Conservation (phyloP, 139 green algal species). For the Chlamydomonas sp. region DNA sequence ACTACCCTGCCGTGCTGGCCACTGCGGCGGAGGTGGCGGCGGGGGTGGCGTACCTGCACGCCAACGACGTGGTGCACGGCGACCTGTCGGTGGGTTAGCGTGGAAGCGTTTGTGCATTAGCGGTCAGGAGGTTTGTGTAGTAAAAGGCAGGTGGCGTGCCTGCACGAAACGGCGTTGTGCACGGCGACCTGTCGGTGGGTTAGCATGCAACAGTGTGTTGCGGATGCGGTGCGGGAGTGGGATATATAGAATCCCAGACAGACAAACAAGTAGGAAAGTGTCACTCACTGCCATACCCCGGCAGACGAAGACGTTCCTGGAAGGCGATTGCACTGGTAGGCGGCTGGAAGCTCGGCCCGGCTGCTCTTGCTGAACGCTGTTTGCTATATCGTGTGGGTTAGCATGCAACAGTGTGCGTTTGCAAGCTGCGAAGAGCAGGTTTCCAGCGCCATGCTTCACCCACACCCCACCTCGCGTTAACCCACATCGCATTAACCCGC, state of each 20-base stretch:
- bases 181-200: conserved; percentile 73
- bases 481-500: not conserved
- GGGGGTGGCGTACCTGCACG: conserved; percentile 63
- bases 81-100: conserved; percentile 76
- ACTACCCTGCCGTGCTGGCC: conserved; percentile 45
- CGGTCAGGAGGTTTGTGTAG: conserved; percentile 63
- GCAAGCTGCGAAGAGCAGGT: not conserved
- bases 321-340: no score
- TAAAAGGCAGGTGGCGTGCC: conserved; percentile 52
- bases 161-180: conserved; percentile 59
- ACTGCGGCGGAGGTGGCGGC: conserved; percentile 44
- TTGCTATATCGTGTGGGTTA: conserved; percentile 53
- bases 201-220: no score
- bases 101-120: no score
- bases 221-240: no score
- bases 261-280: no score
- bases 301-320: no score
- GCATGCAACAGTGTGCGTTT: not conserved
- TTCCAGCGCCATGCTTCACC: not conserved
- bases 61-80: conserved; percentile 60
- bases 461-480: not conserved
- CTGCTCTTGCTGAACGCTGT: no score
- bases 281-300: no score
- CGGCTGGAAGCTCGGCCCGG: no score
- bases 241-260: no score